Conservation (phyloP, 768 basidiomycete species). For the Termitomyces sp. region DNA sequence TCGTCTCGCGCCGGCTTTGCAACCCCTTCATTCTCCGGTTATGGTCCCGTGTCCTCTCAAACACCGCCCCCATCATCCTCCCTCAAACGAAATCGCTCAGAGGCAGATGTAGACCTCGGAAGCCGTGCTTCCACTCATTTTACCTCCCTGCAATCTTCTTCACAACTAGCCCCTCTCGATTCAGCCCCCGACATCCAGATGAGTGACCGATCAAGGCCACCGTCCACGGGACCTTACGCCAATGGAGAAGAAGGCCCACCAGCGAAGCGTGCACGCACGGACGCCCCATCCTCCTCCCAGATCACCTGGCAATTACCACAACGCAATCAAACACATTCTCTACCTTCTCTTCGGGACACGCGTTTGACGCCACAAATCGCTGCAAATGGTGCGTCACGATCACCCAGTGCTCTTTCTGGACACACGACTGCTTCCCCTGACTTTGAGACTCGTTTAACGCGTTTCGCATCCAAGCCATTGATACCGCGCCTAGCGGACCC, state of each 20-base stretch:
- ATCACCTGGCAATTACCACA: slow-evolving; percentile 26
- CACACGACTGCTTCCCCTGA: slow-evolving; percentile 32
- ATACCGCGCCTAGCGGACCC: slow-evolving; percentile 48
- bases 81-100: slow-evolving; percentile 60
- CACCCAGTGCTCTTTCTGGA: slow-evolving; percentile 34
- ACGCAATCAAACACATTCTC: slow-evolving; percentile 25
- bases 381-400: slow-evolving; percentile 42
- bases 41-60: slow-evolving; percentile 44
- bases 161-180: slow-evolving; percentile 20
- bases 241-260: slow-evolving; percentile 63
- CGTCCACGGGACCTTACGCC: slow-evolving; percentile 40
- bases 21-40: slow-evolving; percentile 48
- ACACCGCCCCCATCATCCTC: slow-evolving; percentile 44
- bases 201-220: slow-evolving; percentile 42
- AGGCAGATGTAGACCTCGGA: slow-evolving; percentile 52
- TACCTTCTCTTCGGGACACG: slow-evolving; percentile 17
- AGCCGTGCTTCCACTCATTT: slow-evolving; percentile 15
- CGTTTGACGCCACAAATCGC: slow-evolving; percentile 23
- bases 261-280: slow-evolving; percentile 65
- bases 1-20: slow-evolving; percentile 42
- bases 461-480: slow-evolving; percentile 65
- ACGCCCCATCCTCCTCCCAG: slow-evolving; percentile 32
- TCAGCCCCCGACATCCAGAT: slow-evolving; percentile 37
- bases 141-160: slow-evolving; percentile 14
- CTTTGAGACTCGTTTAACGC: slow-evolving; percentile 40